Evolutionary conservation across 257 asterid genomes (phyloP), one percentile per base, ranked within the genome.

Genomic region (Plantago ovata): DNA sequence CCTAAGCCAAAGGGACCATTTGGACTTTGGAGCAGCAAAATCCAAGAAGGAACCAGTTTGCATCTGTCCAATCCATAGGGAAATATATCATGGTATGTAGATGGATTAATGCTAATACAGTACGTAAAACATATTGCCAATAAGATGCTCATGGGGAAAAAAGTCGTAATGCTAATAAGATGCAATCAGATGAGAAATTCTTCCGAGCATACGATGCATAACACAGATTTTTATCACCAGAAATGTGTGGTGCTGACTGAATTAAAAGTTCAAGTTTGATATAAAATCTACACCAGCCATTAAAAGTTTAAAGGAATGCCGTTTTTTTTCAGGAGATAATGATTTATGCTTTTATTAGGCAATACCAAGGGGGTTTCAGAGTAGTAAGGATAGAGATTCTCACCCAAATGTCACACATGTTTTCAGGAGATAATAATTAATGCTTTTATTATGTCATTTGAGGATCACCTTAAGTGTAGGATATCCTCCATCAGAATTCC

Each of bases 1-100:
- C 96, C 95, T 60, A 88, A 82, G 54, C 96, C 96, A 76, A 89
- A 73, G 43, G 85, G 65, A 64, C 95, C 96, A 66, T 89, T 89
- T 33, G n/a, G n/a, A n/a, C n/a, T n/a, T n/a, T n/a, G 94, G 94
- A 46, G 96, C 96, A 38, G 94, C 94, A 61, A 79, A 68, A 24
- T 81, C 87, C 41, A 89, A 73, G 72, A 85, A 85, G 10, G 91
- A 81, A 58, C 95, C 96, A 3, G 95, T 89, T 65, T 85, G 96
- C 43, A 79, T 81, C 77, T 75, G 87, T 58, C 96, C 57, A 56
- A 57, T 64, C 41, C 54, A 49, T 19, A 50, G 36, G 7, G 36
- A 21, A 10, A 21, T 14, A 51, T 14, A 24, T n/a, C 13, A 19
- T 20, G 10, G 60, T 38, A 28, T 28, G 36, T 28, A 28, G 36